phyloP scores from a whole-genome alignment of 2,329 filamentous ascomycete species.

The Botrytis deweyae region DNA sequence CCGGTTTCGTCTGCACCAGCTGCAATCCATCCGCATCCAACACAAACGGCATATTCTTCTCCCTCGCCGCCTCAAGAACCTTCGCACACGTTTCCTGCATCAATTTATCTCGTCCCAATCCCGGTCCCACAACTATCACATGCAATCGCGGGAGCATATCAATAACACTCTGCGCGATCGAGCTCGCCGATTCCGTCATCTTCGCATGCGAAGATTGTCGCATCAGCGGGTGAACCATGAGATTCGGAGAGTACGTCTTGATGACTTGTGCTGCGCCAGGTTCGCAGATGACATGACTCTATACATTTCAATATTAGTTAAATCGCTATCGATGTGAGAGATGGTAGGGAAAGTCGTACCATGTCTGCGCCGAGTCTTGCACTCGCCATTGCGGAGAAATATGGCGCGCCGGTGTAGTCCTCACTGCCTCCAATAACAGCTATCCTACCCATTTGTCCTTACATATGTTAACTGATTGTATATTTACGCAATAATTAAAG shows the following conservation, averaged over 20 bases:
- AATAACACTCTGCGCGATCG: constrained; percentile 67
- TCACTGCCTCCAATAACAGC: constrained; percentile 93
- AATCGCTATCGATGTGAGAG: neutral
- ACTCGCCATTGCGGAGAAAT: constrained; percentile 97
- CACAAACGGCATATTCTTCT: constrained; percentile 73
- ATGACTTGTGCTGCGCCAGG: constrained; percentile 83
- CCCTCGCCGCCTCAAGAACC: constrained; percentile 76
- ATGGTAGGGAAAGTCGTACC: constrained; percentile 50
- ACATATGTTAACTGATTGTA: constrained; percentile 18
- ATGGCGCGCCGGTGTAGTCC: constrained; percentile 95
- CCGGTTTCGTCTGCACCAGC: constrained; percentile 72
- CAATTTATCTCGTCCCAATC: constrained; percentile 81
- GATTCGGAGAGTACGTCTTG: constrained; percentile 95
- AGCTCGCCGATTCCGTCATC: constrained; percentile 54
- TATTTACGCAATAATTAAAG: neutral
- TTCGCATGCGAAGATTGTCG: constrained; percentile 64
- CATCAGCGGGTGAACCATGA: constrained; percentile 98
- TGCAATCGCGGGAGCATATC: constrained; percentile 84
- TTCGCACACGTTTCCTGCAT: constrained; percentile 84
- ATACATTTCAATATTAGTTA: constrained; percentile 7
- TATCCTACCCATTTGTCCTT: constrained; percentile 87
- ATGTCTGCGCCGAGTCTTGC: constrained; percentile 87
- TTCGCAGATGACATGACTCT: constrained; percentile 96
- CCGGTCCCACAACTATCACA: constrained; percentile 89
- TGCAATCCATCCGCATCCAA: constrained; percentile 88